Base-by-base conservation (phyloP, 2,329 filamentous ascomycete species). In the Fusarium napiforme region DNA sequence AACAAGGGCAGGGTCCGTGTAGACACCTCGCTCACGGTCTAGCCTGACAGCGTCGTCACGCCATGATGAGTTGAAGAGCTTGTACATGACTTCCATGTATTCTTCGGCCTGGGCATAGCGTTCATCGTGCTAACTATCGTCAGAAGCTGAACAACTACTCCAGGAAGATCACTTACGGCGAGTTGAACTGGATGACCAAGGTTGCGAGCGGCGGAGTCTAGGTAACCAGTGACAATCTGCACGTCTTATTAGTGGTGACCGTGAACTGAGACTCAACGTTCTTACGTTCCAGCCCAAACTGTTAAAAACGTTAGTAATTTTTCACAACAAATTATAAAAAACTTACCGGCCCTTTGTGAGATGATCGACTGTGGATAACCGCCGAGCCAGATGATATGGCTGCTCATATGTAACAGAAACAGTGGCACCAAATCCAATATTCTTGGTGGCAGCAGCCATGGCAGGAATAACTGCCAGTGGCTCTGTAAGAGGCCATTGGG, bases 401-500 rank as follows among this genome's bases (percentile, higher is more conserved):
- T 91, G 88, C 77, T 93, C 91, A 68, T 93, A 93, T 0, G 91
- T 93, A 4, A 91, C 93, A 4, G 89, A 89, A 3, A 91, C 88
- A 0, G 92, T 93, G 9, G 93, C 90, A 1, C 92, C 92, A 71
- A 93, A 93, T 0, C 88, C 90, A 34, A 94, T 87, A 68, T 85
- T 92, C 76, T 90, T 87, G 0, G 92, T 93, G 0, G 84, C 91
- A 1, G 91, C 91, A 3, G 91, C 91, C 91, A 93, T 92, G 1
- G 91, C 91, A 4, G 91, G 86, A 2, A 93, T 85, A 1, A 91
- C 86, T 4, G 87, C 86, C 5, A 93, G 78, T 0, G 91, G 92
- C 78, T 93, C 91, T 32, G 92, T 92, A 23, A 93, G 89, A 0
- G 91, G 92, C 88, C 90, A 93, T 79, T 93, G 91, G 0, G 91